A percentile compares a stretch with the other conserved stretches of the same genome.
phyloP scores from a whole-genome alignment of 768 basidiomycete genomes.

The Hortiboletus campestris region DNA sequence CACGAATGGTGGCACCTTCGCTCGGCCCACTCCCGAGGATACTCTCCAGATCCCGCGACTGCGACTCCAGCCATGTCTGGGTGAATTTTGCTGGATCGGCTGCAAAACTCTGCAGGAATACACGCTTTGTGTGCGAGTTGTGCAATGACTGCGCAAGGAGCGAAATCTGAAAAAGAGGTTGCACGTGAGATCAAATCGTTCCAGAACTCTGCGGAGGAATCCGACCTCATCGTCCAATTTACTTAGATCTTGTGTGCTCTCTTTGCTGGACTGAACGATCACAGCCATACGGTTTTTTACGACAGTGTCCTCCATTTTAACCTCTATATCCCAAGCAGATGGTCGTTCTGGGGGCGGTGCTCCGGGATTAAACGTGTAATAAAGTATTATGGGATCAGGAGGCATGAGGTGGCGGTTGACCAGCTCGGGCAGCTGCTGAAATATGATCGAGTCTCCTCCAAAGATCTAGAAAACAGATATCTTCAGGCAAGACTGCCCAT shows the following conservation, averaged over 20 bases:
- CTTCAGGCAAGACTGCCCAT: neutral
- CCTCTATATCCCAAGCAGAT: slow-evolving; percentile 82
- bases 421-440: slow-evolving; percentile 81
- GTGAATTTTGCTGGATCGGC: slow-evolving; percentile 77
- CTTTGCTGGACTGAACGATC: slow-evolving; percentile 67
- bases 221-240: slow-evolving; percentile 88
- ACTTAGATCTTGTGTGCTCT: slow-evolving; percentile 61
- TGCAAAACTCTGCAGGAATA: slow-evolving; percentile 82
- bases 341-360: slow-evolving; percentile 64
- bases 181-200: slow-evolving; percentile 18
- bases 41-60: slow-evolving; percentile 87
- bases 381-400: slow-evolving; percentile 77
- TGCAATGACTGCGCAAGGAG: slow-evolving; percentile 80
- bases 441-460: slow-evolving; percentile 63
- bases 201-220: neutral
- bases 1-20: slow-evolving; percentile 75
- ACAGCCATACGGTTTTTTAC: slow-evolving; percentile 75
- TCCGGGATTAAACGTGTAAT: slow-evolving; percentile 69
- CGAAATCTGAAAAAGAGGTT: slow-evolving; percentile 57
- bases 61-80: slow-evolving; percentile 88
- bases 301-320: slow-evolving; percentile 79
- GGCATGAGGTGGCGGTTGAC: slow-evolving; percentile 76
- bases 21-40: slow-evolving; percentile 85
- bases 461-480: slow-evolving; percentile 52
- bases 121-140: slow-evolving; percentile 81